Base-by-base conservation (phyloP, 2,329 filamentous ascomycete species). In the Pseudodiploospora longispora region DNA sequence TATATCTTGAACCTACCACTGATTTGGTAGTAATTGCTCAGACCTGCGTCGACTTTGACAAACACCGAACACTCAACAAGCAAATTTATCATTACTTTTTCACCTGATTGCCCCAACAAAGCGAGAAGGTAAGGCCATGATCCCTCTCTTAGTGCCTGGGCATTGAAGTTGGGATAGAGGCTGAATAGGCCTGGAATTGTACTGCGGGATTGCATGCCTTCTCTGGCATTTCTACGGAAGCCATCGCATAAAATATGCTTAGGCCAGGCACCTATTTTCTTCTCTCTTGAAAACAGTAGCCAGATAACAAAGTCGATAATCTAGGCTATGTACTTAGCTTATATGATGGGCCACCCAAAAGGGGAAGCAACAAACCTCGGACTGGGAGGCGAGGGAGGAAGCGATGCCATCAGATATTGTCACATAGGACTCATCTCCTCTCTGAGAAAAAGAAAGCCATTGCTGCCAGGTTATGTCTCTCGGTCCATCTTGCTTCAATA, bases 191-290 rank as follows among this genome's bases (percentile, higher is more conserved):
- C 87, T 0, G 81, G 83, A 36, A 93, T 82, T 6, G 54, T 60
- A 31, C 69, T 70, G 6, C 49, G 49, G 9, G 60, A 51, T 5
- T 57, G 56, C 5, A 50, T 55, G 28, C 60, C 64, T 30, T 53
- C 58, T 31, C 53, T 52, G 28, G 65, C 59, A 52, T 73, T 78
- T 48, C 30, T 46, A 54, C 83, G 79, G 55, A 83, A 95, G 27
- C 91, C 91, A 69, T 95, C 83, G 53, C 87, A 90, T 4, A 98
- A 75, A 5, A 95, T 57, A 64, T 96, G 87, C 41, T 78, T 75
- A 2, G 84, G 82, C 56, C 75, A 77, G 40, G 50, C 32, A 7
- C 52, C 69, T 61, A 47, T 63, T 65, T 29, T 59, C 30, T 71
- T 66, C 10, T 69, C 64, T 52, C 76, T 73, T 9, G 76, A 78